Percentiles rank a stretch among this genome's conserved stretches.
Evolutionary conservation across 1,284 basidiomycete genomes (phyloP).

Genomic region (Peniophora sp.): DNA sequence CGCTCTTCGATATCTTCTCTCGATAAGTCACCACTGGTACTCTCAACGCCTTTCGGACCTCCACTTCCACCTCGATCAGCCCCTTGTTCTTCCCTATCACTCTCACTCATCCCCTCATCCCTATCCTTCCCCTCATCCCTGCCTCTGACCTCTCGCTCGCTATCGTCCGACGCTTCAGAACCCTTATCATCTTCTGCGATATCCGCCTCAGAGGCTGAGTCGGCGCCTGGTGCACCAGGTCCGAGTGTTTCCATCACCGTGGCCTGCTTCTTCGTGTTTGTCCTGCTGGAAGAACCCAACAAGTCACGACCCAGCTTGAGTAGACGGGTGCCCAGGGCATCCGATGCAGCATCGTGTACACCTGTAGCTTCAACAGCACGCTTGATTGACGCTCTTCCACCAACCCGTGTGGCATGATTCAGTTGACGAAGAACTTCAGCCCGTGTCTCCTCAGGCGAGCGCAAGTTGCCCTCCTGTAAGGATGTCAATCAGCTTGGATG

Average conservation of each 20-base stretch:
- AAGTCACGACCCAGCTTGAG: background rate
- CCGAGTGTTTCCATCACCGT: background rate
- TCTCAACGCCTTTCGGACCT: background rate
- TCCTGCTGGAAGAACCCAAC: background rate
- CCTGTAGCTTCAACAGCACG: background rate
- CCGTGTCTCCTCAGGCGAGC: slow-evolving; percentile 10
- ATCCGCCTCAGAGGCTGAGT: background rate
- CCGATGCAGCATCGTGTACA: background rate
- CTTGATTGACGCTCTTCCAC: background rate
- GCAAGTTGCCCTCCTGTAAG: slow-evolving; percentile 8
- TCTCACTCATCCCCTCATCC: too few relatives aligned
- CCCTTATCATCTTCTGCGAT: background rate
- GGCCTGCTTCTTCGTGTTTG: background rate
- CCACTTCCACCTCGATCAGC: too few relatives aligned
- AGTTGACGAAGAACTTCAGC: background rate
- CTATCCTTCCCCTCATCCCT: too few relatives aligned
- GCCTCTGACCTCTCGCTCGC: too few relatives aligned
- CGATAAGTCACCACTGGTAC: too few relatives aligned
- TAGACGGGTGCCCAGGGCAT: background rate
- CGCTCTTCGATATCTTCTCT: background rate
- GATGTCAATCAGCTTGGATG: too few relatives aligned
- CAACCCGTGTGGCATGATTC: background rate
- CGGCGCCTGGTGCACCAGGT: background rate
- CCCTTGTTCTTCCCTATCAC: too few relatives aligned
- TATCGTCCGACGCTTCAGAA: background rate